Base-by-base conservation (phyloP, 1,139 yeast species). In the Saccharomyces hybrid region DNA sequence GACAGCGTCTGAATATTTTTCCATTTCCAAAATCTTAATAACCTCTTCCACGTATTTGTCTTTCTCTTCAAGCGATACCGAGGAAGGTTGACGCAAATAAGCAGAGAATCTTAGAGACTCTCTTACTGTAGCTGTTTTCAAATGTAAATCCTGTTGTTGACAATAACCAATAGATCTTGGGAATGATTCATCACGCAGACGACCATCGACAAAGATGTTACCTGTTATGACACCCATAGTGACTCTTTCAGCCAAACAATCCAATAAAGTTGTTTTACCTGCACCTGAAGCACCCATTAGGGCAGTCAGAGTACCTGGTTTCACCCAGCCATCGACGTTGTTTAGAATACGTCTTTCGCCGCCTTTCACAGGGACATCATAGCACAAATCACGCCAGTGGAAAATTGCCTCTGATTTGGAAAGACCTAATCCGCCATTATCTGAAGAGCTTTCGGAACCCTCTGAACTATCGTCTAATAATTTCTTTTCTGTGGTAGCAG, bases 231-330 rank as follows among this genome's bases (percentile, higher is more conserved):
- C 84, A 72, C 95, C 95, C 76, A 81, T 79, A 24, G 90, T 85
- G 42, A 85, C 85, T 71, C 95, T 82, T 62, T 84, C 84, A 29
- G 93, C 88, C 60, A 86, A 75, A 58, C 87, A 86, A 72, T 86
- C 89, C 57, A 87, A 75, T 50, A 82, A 68, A 0, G 95, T 86
- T 14, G 95, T 87, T 67, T 86, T 86, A 75, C 95, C 95, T 52
- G 95, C 95, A 72, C 95, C 95, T 24, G 95, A 85, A 21, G 91
- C 86, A 61, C 95, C 95, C 95, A 87, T 86, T 48, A 86, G 73
- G 7, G 93, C 93, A 47, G 90, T 85, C 61, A 85, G 72, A 12
- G 86, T 82, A 60, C 86, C 85, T 11, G 91, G 91, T 66, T 84
- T 83, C 50, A 87, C 93, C 87, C 88, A 87, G 52, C 95, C 95